Evolutionary conservation across 306 rosid genomes (phyloP).

Genomic region (Vigna radiata): DNA sequence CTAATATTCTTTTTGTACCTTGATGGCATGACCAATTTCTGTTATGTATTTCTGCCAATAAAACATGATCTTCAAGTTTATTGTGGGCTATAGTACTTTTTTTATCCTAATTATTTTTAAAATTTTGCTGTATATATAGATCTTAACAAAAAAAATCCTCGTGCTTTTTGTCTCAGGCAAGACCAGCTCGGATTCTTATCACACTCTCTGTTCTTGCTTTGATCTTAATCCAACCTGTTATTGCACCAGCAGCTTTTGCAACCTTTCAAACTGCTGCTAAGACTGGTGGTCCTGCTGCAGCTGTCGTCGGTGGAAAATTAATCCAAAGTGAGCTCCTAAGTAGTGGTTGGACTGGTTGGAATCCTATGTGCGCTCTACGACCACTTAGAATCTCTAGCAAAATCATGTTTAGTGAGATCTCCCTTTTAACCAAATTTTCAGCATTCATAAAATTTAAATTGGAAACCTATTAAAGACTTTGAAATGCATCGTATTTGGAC

Average conservation of each 20-base stretch:
- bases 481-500: too few species aligned
- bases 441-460: too few species aligned
- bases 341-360: slow-evolving; percentile 97
- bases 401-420: too few species aligned
- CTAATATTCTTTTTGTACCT: not conserved
- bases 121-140: not conserved
- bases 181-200: slow-evolving; percentile 55
- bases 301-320: slow-evolving; percentile 65
- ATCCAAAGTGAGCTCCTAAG: slow-evolving; percentile 72
- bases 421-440: too few species aligned
- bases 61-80: not conserved
- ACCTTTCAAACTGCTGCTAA: slow-evolving; percentile 70
- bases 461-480: too few species aligned
- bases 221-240: slow-evolving; percentile 77
- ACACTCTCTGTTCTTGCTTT: slow-evolving; percentile 67
- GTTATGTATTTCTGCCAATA: too few species aligned
- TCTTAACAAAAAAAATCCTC: slow-evolving; percentile 24
- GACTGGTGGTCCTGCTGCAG: slow-evolving; percentile 64
- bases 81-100: not conserved
- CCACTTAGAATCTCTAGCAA: too few species aligned
- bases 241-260: slow-evolving; percentile 86
- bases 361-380: too few species aligned
- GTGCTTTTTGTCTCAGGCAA: slow-evolving; percentile 66
- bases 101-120: slow-evolving; percentile 1
- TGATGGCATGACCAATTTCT: not conserved